Base-by-base conservation (phyloP, 164 flowering plant species). In the Stephania japonica region DNA sequence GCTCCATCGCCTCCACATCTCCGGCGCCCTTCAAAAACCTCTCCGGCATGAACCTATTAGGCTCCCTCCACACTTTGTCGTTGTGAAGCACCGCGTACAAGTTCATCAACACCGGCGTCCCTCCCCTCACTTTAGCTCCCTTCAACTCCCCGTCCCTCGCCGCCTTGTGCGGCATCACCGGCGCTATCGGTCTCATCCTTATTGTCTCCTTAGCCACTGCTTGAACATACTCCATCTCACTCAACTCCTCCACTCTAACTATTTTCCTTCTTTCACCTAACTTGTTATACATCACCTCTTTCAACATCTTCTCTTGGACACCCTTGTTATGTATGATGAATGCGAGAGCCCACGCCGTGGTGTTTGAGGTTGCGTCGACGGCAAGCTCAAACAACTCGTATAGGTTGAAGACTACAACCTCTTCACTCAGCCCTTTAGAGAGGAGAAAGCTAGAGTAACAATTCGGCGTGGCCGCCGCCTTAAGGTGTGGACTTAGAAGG, bases 271-370 rank as follows among this genome's bases (percentile, higher is more conserved):
- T 18, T 23, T n/a, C 12, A 38, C 42, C 64, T 53, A 6, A 32
- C 14, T 10, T 19, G 7, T 12, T 9, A 32, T 0, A 32, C 8
- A 12, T 67, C 27, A 71, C 42, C 65, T 78, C 77, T 0, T 62
- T 23, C 42, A 66, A 65, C 47, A 78, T 59, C 69, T 74, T 78
- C 12, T 71, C 44, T 67, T 78, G 80, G 7, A 12, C 24, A 1
- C 32, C 26, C 24, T 27, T 27, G 1, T 78, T n/a, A 25, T 56
- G 72, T 23, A 75, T 71, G 64, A 78, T 61, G 53, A 66, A 75
- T 0, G 77, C 74, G 0, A 78, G 80, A 1, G 80, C 80, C 80
- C 80, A 78, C 18, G 75, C 23, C 2, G 69, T 61, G 25, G 80
- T 42, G 2, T 68, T 25, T 10, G 80, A 56, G 16, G 77, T 78